phyloP scores from a whole-genome alignment of 257 asterid species.

The Solanum pimpinellifolium region DNA sequence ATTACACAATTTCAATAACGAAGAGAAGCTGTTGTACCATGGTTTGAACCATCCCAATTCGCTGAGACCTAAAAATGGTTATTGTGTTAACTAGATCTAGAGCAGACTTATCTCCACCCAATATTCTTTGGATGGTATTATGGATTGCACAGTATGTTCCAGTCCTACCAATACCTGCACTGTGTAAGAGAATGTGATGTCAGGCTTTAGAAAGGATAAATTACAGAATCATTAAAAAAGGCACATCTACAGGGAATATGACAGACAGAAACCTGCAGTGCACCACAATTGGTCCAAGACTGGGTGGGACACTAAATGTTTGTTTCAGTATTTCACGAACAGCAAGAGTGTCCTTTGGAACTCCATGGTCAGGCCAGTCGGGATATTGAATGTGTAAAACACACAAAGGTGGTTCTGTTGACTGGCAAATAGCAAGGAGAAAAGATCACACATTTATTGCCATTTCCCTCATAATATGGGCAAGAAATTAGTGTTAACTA shows the following conservation, averaged over 20 bases:
- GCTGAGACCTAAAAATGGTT: constrained; percentile 60
- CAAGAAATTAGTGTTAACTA: not conserved
- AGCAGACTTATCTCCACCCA: constrained; percentile 73
- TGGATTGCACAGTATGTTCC: constrained; percentile 87
- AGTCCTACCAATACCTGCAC: constrained; percentile 98
- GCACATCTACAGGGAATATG: not conserved
- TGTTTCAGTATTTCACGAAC: constrained; percentile 83
- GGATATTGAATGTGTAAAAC: constrained; percentile 89
- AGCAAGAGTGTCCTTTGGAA: constrained; percentile 66
- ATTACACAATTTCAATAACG: not conserved
- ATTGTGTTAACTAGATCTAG: constrained; percentile 59
- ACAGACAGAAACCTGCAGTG: constrained; percentile 73
- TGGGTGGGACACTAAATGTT: constrained; percentile 43
- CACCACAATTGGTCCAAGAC: constrained; percentile 84
- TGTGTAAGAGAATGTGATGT: constrained; percentile 19
- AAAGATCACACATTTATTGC: not conserved
- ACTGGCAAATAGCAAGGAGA: constrained; percentile 32
- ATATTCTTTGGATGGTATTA: constrained; percentile 68
- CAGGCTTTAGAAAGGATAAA: not conserved
- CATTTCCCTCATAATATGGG: not conserved
- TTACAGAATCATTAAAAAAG: not conserved
- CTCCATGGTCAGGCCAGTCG: constrained; percentile 99
- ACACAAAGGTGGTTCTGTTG: constrained; percentile 66
- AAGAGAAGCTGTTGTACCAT: constrained; percentile 33
- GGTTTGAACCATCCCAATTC: constrained; percentile 91